A percentile compares a stretch with the other conserved stretches of the same genome.
phyloP scores from a whole-genome alignment of 169 alveolate genomes.

The Eimeria praecox region DNA sequence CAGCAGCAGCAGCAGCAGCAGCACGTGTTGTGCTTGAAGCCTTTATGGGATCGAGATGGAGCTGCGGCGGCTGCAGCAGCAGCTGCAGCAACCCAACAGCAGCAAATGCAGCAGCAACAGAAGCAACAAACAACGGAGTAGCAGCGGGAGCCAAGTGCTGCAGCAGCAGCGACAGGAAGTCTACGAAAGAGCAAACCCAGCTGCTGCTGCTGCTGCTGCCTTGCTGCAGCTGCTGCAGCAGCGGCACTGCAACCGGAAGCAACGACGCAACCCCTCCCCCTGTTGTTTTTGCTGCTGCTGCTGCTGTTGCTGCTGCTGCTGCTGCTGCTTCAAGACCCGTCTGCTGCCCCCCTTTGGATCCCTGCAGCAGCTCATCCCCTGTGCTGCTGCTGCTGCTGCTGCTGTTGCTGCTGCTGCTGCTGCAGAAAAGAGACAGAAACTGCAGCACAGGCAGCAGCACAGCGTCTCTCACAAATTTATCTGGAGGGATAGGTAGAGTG shows the following conservation, averaged over 20 bases:
- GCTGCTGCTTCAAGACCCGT: background rate
- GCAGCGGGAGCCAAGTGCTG: constrained; percentile 67
- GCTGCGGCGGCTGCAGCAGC: constrained; percentile 20
- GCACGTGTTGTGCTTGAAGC: background rate
- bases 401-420: constrained; percentile 26
- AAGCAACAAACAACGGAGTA: constrained; percentile 41
- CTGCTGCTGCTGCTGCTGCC: constrained; percentile 54
- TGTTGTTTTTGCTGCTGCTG: constrained; percentile 42
- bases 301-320: constrained; percentile 63
- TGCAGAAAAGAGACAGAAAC: constrained; percentile 35
- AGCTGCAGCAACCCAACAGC: constrained; percentile 50
- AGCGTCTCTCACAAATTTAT: constrained; percentile 19
- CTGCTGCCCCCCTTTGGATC: background rate
- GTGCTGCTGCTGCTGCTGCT: constrained; percentile 9
- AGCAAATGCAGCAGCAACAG: constrained; percentile 62
- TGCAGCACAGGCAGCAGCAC: constrained; percentile 55
- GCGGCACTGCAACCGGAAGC: constrained; percentile 34
- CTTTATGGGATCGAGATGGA: background rate
- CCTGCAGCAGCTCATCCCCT: background rate
- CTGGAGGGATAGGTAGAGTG: background rate
- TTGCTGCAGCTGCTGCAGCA: constrained; percentile 73
- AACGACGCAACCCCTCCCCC: constrained; percentile 39
- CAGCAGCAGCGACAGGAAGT: constrained; percentile 57
- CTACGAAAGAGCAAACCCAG: constrained; percentile 35
- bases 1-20: constrained; percentile 21